Evolutionary conservation across 2,329 filamentous ascomycete species (phyloP), one percentile per base, ranked within the genome.

Genomic region (Bipolaris bicolor): DNA sequence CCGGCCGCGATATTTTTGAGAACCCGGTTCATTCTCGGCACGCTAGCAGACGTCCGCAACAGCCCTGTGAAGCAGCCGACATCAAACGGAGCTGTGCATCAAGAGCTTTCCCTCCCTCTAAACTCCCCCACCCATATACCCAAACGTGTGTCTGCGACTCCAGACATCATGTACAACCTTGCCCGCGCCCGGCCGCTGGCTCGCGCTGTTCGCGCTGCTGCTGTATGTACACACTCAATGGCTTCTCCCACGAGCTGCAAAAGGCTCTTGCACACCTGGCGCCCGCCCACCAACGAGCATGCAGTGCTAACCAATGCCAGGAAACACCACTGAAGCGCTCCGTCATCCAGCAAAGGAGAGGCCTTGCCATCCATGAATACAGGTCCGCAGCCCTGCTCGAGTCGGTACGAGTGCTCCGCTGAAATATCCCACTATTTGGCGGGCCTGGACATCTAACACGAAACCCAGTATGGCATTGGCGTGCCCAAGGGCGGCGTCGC

Each of bases 321-420:
- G 85, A 88, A 72, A 79, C 80, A 50, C 80, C 84, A 57, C 69
- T 84, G 65, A 81, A 80, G 72, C 80, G 77, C 70, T 79, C 82
- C 85, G 72, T 85, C 81, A 69, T 86, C 75, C 89, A 95, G 81
- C 93, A 97, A 82, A 87, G 85, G 81, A 88, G 95, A 83, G 88
- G 90, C 76, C 87, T 99, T 77, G 95, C 92, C 77, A 97, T 99
- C 76, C 95, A 99, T 85, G 95, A 99, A 84, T 98, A 97, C 83
- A 90, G 94, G 75, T 97, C 95, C 72, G 92, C 92, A 72, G 91
- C 93, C 79, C 88, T 99, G 69, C 86, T 99, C 75, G 91, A 88
- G 75, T 81, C 80, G 70, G 85, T 88, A 81, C 63, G 77, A 45
- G 50, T 40, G n/a, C 52, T 60, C 45, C 52, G 48, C 51, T 50